Evolutionary conservation across 805 yeast species (phyloP), one percentile per base, ranked within the genome.

Genomic region (Metschnikowia henanensis): DNA sequence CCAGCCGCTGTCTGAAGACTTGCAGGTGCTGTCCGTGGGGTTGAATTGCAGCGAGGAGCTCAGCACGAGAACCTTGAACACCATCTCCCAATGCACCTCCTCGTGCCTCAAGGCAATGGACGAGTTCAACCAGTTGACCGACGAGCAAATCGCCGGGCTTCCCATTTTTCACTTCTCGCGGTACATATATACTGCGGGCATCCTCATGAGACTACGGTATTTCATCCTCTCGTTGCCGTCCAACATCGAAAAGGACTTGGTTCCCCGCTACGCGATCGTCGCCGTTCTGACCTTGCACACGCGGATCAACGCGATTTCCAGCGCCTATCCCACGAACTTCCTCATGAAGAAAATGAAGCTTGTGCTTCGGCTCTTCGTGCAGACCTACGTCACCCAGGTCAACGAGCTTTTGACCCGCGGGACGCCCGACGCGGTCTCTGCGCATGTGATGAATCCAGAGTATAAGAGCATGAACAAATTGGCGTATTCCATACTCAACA

Each of bases 161-260:
- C 91, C 91, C 4, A 61, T 82, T 33, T 73, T 78, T 42, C 79
- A 76, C 49, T 72, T 75, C 26, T 68, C 84, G 2, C 67, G 87
- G 50, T 66, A 81, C 29, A 72, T 81, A 13, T 82, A 81, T 55
- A 79, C 84, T 0, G 79, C 83, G 0, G 89, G 88, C 6, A 75
- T 81, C 73, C 64, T 83, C 21, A 61, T 83, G 41, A 70, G 84
- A 41, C 60, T 81, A 33, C 62, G 87, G 26, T 81, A 75, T 58
- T 62, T 79, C 35, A 72, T 77, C n/a, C 58, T 82, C 10, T 71
- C 81, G 10, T 63, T 80, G 5, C 83, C 84, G 1, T 62, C 72
- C 21, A 60, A 58, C 32, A 61, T 68, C 22, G 76, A 70, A 25
- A 68, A 70, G 36, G 73, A 71, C 19, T 62, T 70, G 41, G 73